Evolutionary conservation across 1,139 yeast species (phyloP).

Genomic region (Blastobotrys serpentis): DNA sequence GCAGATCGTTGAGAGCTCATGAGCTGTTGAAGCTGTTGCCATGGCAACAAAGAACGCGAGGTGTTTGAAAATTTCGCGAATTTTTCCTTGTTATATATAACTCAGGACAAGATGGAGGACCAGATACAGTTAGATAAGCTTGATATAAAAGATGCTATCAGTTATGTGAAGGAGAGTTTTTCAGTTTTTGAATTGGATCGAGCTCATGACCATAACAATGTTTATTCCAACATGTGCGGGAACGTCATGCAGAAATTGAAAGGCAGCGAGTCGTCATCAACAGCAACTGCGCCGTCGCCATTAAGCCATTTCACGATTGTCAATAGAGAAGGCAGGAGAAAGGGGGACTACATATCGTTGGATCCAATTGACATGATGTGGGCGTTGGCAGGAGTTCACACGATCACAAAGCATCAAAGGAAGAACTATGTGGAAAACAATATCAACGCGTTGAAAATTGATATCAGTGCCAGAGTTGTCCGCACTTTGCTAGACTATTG

Average conservation of each 20-base stretch:
- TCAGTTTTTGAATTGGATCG: not conserved
- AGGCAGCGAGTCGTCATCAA: not conserved
- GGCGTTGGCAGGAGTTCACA: conserved; percentile 3
- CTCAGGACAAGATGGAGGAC: not conserved
- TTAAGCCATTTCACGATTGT: not conserved
- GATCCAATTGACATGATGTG: not conserved
- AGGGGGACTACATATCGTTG: not conserved
- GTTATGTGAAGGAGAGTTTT: not conserved
- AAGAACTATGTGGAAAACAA: conserved; percentile 1
- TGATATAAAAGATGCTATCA: not conserved
- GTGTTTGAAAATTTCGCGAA: not conserved
- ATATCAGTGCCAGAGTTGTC: not conserved
- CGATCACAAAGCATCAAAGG: not conserved
- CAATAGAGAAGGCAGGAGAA: not conserved
- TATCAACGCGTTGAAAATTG: not conserved
- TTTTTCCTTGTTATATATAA: not conserved
- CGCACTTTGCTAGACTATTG: not conserved
- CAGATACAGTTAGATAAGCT: not conserved
- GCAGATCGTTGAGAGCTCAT: too few relatives aligned
- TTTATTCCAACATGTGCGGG: not conserved
- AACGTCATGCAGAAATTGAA: not conserved
- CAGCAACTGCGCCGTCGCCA: not conserved
- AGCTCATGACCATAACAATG: not conserved
- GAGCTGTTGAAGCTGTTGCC: not conserved
- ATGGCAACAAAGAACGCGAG: not conserved